phyloP scores from a whole-genome alignment of 768 basidiomycete genomes.

The Wakefieldia striispora region DNA sequence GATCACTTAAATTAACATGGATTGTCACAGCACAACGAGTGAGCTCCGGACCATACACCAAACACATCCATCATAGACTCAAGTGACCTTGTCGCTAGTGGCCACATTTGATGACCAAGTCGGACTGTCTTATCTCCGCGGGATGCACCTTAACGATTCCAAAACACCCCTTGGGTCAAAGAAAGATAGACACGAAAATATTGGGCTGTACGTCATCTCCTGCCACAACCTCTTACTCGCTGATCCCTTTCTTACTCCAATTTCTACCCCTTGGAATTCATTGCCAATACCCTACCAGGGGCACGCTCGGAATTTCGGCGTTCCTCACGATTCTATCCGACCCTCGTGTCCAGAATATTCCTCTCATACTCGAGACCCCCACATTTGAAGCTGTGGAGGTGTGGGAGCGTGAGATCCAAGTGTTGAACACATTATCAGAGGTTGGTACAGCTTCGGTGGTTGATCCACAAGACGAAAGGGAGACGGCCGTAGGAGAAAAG shows the following conservation, averaged over 20 bases:
- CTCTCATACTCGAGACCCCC: constrained; percentile 82
- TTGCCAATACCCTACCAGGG: constrained; percentile 39
- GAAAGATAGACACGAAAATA: constrained; percentile 81
- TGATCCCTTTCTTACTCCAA: not conserved
- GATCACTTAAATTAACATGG: not conserved
- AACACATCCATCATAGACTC: not conserved
- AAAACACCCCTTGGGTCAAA: constrained; percentile 61
- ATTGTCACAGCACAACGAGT: constrained; percentile 24
- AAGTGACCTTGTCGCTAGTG: constrained; percentile 39
- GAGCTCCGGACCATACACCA: constrained; percentile 3
- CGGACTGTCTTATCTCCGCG: constrained; percentile 70
- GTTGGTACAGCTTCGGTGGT: not conserved
- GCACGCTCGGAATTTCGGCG: constrained; percentile 58
- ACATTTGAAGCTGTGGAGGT: constrained; percentile 62
- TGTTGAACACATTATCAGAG: constrained; percentile 48
- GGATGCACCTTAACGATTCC: constrained; percentile 86
- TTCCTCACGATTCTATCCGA: constrained; percentile 72
- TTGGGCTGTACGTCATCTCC: constrained; percentile 61
- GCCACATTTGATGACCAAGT: constrained; percentile 63
- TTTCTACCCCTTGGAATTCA: not conserved
- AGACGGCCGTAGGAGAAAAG: not conserved
- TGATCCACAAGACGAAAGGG: not conserved
- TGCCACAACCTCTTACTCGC: not conserved
- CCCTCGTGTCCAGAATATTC: constrained; percentile 62
- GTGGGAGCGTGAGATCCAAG: constrained; percentile 72